phyloP scores from a whole-genome alignment of 306 rosid species.

The Prunus padus region DNA sequence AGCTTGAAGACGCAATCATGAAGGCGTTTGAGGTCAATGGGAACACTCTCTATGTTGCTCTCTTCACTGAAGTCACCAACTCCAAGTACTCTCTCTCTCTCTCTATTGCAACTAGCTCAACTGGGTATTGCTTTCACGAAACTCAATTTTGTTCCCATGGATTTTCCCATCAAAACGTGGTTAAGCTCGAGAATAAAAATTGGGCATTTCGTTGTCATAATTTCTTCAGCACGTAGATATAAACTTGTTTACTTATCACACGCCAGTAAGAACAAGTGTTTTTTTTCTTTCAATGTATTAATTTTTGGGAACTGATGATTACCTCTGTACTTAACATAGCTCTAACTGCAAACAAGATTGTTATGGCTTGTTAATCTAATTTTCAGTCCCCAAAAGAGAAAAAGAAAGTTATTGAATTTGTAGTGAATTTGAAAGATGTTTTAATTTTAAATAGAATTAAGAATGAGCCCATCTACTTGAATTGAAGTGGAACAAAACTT shows the following conservation, averaged over 20 bases:
- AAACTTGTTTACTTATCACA: neutral
- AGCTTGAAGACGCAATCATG: constrained; percentile 46
- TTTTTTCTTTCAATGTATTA: neutral
- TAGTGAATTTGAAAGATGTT: neutral
- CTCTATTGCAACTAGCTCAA: neutral
- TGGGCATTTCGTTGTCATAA: neutral
- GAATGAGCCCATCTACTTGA: neutral
- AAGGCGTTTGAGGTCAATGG: constrained; percentile 59
- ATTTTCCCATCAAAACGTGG: neutral
- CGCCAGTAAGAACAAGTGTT: neutral
- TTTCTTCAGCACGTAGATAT: neutral
- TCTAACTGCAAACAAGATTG: too few relatives aligned
- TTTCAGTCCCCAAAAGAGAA: neutral
- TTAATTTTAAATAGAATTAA: neutral
- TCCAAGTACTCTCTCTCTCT: constrained; percentile 53
- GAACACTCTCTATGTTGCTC: constrained; percentile 55
- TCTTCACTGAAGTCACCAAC: constrained; percentile 70
- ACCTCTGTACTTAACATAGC: too few relatives aligned
- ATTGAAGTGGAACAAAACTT: neutral
- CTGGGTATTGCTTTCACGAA: neutral
- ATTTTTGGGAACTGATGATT: too few relatives aligned
- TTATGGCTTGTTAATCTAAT: neutral
- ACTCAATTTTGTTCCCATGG: neutral
- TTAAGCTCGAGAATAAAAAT: neutral
- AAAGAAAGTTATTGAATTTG: neutral